Conservation (phyloP, 1,284 basidiomycete species). For the Stereum hirsutum region DNA sequence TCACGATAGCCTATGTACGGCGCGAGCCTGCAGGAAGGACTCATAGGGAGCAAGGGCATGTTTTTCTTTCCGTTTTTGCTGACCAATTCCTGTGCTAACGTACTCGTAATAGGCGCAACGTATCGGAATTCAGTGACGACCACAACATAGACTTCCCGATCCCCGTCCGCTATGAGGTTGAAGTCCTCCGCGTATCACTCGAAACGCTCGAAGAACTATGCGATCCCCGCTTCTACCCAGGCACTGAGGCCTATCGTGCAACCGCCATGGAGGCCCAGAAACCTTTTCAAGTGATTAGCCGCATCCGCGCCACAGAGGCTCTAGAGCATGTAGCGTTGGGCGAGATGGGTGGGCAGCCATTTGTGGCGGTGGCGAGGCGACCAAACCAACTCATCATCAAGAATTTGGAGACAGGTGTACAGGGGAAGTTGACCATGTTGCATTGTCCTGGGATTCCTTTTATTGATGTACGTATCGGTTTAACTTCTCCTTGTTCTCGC, state of each 20-base stretch:
- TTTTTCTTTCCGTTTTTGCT: conserved; percentile 6
- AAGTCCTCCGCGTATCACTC: conserved; percentile 37
- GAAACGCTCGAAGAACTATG: conserved; percentile 39
- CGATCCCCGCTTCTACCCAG: conserved; percentile 33
- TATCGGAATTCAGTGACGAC: conserved; percentile 35
- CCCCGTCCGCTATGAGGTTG: conserved; percentile 42
- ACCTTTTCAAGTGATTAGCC: conserved; percentile 32
- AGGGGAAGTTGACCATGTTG: too few species aligned
- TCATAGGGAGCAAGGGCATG: conserved; percentile 2
- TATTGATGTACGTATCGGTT: not conserved
- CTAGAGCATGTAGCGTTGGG: conserved; percentile 35
- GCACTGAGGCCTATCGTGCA: conserved; percentile 28
- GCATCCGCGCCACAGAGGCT: conserved; percentile 27
- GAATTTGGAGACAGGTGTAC: conserved; percentile 20
- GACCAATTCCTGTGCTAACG: not conserved
- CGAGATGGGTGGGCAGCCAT: conserved; percentile 32
- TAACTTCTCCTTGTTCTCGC: not conserved
- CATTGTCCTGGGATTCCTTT: not conserved
- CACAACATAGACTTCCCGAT: conserved; percentile 37
- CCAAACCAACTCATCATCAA: conserved; percentile 35
- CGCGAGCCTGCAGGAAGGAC: conserved; percentile 21
- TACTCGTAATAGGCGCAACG: conserved; percentile 26
- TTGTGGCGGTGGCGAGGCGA: conserved; percentile 34
- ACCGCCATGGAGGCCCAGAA: conserved; percentile 24
- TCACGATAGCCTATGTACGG: conserved; percentile 46